phyloP scores from a whole-genome alignment of 306 rosid genomes.

The Carpinus viminea region DNA sequence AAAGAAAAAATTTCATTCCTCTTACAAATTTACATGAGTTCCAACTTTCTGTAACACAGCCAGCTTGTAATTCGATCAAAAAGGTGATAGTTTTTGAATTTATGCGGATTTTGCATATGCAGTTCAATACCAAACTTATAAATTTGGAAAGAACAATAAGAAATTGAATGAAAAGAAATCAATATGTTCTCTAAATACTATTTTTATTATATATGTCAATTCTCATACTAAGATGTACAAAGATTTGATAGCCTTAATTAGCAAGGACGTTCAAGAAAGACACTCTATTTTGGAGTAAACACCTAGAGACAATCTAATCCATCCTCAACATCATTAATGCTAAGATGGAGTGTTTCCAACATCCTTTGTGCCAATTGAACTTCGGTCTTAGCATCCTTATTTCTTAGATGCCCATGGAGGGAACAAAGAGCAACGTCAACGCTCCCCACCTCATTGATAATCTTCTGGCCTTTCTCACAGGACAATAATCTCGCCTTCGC shows the following conservation, averaged over 20 bases:
- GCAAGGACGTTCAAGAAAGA: conserved; percentile 61
- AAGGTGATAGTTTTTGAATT: background rate
- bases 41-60: background rate
- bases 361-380: conserved; percentile 43
- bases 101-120: background rate
- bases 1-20: background rate
- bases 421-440: conserved; percentile 47
- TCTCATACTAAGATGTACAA: conserved; percentile 15
- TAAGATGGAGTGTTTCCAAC: conserved; percentile 46
- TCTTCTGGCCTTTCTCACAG: conserved; percentile 41
- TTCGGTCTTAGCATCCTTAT: conserved; percentile 35
- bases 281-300: conserved; percentile 75
- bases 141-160: background rate
- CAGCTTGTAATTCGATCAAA: background rate
- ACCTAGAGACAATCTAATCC: conserved; percentile 59
- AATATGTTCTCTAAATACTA: background rate
- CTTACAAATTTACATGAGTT: background rate
- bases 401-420: conserved; percentile 37
- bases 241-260: conserved; percentile 23
- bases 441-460: conserved; percentile 42
- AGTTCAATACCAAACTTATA: background rate
- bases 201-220: background rate
- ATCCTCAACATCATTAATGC: conserved; percentile 47
- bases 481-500: conserved; percentile 28
- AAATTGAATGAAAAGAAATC: background rate